phyloP scores from a whole-genome alignment of 257 asterid genomes.

The Solanum sejunctum region DNA sequence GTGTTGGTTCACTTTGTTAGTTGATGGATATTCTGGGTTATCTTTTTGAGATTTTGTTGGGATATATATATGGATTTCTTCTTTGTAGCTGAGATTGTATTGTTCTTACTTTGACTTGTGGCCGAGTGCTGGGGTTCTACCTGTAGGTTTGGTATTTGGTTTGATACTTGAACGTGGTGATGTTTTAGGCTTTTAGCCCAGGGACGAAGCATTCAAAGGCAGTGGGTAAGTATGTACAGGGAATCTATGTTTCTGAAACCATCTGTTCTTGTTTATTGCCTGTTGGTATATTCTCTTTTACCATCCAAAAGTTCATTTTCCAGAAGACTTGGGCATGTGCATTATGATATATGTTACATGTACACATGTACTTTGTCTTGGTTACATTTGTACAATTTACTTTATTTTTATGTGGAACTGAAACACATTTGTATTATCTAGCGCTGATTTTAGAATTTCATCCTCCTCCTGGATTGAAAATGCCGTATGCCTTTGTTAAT shows the following conservation, averaged over 20 bases:
- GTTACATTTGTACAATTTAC: neutral
- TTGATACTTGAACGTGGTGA: neutral
- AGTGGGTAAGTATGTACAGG: neutral
- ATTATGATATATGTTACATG: neutral
- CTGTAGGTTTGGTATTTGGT: neutral
- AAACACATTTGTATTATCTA: neutral
- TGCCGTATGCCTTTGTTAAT: neutral
- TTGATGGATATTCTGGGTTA: neutral
- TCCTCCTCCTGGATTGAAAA: neutral
- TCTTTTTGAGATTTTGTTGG: neutral
- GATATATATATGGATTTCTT: neutral
- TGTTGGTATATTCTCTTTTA: neutral
- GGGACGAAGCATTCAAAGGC: neutral
- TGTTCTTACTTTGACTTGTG: neutral
- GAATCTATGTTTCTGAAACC: neutral
- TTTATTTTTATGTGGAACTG: neutral
- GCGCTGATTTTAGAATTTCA: neutral
- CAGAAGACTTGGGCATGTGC: neutral
- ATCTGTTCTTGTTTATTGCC: neutral
- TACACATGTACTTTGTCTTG: too few relatives aligned
- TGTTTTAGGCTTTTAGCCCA: neutral
- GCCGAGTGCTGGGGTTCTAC: neutral
- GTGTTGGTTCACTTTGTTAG: neutral
- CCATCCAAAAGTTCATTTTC: neutral
- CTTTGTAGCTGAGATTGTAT: neutral